phyloP scores from a whole-genome alignment of 805 yeast genomes.

The Wickerhamomyces mucosus region DNA sequence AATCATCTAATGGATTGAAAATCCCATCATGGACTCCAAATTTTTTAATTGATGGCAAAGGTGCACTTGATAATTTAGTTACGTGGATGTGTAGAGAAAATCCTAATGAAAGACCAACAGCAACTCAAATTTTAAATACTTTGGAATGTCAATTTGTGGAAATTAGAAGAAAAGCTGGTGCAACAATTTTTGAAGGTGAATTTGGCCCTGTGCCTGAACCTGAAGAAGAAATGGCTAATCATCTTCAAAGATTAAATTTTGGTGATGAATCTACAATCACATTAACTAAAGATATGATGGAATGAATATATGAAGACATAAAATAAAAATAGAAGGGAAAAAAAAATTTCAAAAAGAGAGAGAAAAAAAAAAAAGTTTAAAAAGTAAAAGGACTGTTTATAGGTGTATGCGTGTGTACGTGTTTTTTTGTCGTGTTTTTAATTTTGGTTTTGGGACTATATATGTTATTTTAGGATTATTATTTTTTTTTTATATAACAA shows the following conservation, averaged over 20 bases:
- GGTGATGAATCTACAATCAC: constrained; percentile 8
- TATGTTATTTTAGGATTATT: no score
- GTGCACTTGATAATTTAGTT: constrained; percentile 69
- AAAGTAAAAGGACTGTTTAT: no score
- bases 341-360: no score
- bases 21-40: constrained; percentile 85
- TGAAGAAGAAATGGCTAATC: constrained; percentile 20
- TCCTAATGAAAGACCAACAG: constrained; percentile 75
- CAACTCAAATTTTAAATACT: constrained; percentile 55
- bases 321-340: no score
- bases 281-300: constrained; percentile 14
- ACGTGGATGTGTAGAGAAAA: constrained; percentile 84
- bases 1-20: constrained; percentile 9
- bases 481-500: no score
- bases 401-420: no score
- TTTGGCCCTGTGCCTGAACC: constrained; percentile 69
- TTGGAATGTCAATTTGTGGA: constrained; percentile 76
- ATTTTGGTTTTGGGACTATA: no score
- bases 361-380: no score
- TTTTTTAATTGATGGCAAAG: constrained; percentile 65
- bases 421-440: no score
- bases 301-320: no score
- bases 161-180: constrained; percentile 77
- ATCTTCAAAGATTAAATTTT: constrained; percentile 14
- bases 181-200: constrained; percentile 92